Percentiles rank a stretch among this genome's conserved stretches.
phyloP scores from a whole-genome alignment of 1,284 basidiomycete species.

The Microbotryum violaceum region DNA sequence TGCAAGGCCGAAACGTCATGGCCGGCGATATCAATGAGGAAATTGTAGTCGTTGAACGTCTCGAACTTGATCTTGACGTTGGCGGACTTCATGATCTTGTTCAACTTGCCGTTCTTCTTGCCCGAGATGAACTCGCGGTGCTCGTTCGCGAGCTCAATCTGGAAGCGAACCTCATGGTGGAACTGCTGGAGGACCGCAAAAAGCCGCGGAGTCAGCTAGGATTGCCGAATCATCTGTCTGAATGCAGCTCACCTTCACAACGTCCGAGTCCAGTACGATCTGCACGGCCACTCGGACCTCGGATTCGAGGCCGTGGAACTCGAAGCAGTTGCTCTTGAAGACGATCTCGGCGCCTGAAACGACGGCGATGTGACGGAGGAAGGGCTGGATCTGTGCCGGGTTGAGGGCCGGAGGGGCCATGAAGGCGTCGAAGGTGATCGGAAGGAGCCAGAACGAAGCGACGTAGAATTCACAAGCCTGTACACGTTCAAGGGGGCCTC shows the following conservation, averaged over 20 bases:
- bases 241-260: slow-evolving; percentile 63
- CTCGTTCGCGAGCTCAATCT: slow-evolving; percentile 95
- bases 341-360: slow-evolving; percentile 87
- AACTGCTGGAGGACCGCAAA: slow-evolving; percentile 53
- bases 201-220: background rate
- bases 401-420: slow-evolving; percentile 72
- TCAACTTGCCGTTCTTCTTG: slow-evolving; percentile 97
- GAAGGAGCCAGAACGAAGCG: slow-evolving; percentile 90
- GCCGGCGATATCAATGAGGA: slow-evolving; percentile 73
- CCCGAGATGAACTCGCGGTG: slow-evolving; percentile 97
- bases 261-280: slow-evolving; percentile 81
- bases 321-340: slow-evolving; percentile 96
- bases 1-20: slow-evolving; percentile 74
- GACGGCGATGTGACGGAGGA: slow-evolving; percentile 79
- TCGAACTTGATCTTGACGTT: slow-evolving; percentile 99
- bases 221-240: background rate
- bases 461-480: slow-evolving; percentile 93
- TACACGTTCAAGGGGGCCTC: slow-evolving; percentile 8
- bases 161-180: slow-evolving; percentile 96
- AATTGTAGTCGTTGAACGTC: slow-evolving; percentile 98
- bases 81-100: slow-evolving; percentile 94
- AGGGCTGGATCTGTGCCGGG: slow-evolving; percentile 69
- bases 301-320: slow-evolving; percentile 90
- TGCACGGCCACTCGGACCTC: slow-evolving; percentile 80
- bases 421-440: slow-evolving; percentile 85